phyloP scores from a whole-genome alignment of 148 eudicot genomes.

The Vaccinium myrtillus region DNA sequence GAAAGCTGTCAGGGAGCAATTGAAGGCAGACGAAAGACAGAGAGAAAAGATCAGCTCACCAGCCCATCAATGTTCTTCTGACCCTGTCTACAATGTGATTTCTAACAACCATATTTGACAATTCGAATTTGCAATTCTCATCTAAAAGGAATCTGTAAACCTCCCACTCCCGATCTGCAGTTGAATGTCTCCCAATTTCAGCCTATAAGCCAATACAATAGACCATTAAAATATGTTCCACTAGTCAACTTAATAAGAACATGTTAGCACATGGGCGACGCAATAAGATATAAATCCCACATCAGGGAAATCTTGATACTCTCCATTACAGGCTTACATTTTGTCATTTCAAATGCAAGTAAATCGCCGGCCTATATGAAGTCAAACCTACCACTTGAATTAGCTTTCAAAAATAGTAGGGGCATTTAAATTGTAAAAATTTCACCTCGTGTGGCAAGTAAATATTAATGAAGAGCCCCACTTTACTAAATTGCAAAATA shows the following conservation, averaged over 20 bases:
- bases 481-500: neutral
- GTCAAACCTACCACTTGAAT: neutral
- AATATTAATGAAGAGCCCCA: neutral
- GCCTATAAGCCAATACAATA: conserved; percentile 43
- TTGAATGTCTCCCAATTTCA: conserved; percentile 74
- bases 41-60: conserved; percentile 33
- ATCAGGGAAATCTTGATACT: neutral
- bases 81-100: conserved; percentile 64
- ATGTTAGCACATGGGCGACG: neutral
- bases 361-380: neutral
- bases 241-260: neutral
- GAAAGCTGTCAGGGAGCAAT: neutral
- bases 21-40: neutral
- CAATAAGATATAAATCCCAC: neutral
- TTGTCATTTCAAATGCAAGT: neutral
- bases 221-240: neutral
- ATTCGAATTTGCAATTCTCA: conserved; percentile 52
- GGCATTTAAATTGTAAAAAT: neutral
- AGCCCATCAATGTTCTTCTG: conserved; percentile 75
- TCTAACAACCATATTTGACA: conserved; percentile 48
- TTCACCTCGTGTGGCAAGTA: neutral
- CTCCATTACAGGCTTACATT: neutral
- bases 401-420: neutral
- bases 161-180: conserved; percentile 76
- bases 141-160: conserved; percentile 76